These are phyloP conservation scores for Lactarius psammicola DNA, from an alignment of 768 basidiomycete species.

Conservation along the genomic window DNA sequence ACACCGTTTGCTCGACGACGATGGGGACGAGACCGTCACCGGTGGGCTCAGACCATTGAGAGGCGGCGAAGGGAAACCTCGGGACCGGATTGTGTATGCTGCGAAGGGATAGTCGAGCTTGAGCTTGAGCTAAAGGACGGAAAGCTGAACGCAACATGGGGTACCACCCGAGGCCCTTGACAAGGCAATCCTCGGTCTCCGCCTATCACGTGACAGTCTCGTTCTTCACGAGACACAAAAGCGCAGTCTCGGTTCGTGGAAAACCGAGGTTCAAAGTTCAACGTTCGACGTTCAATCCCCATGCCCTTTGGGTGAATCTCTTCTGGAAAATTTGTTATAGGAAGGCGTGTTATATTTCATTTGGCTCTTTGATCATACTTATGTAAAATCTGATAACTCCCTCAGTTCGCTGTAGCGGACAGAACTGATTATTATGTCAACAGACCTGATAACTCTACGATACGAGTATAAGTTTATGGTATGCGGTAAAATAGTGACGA, in stretches of 20 bases:
- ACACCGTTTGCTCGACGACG: conserved; percentile 89
- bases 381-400: too few relatives aligned
- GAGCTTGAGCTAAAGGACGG: conserved; percentile 24
- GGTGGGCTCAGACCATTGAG: conserved; percentile 40
- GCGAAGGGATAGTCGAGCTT: conserved; percentile 9
- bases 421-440: too few relatives aligned
- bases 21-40: conserved; percentile 78
- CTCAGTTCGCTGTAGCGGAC: too few relatives aligned
- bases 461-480: too few relatives aligned
- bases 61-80: conserved; percentile 49
- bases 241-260: background rate
- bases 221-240: conserved; percentile 12
- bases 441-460: too few relatives aligned
- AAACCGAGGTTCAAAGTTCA: background rate
- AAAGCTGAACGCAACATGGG: conserved; percentile 36
- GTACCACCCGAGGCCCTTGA: background rate
- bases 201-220: conserved; percentile 22
- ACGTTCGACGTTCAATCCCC: background rate
- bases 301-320: background rate
- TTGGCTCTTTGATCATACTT: background rate
- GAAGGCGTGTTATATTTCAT: conserved; percentile 11
- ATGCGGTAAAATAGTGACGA: too few relatives aligned
- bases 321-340: background rate
- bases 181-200: background rate
- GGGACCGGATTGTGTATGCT: background rate